Percentiles rank a stretch among this genome's conserved stretches.
Evolutionary conservation across 108 stramenopile species (phyloP).

Genomic region (Craspedostauros australis): DNA sequence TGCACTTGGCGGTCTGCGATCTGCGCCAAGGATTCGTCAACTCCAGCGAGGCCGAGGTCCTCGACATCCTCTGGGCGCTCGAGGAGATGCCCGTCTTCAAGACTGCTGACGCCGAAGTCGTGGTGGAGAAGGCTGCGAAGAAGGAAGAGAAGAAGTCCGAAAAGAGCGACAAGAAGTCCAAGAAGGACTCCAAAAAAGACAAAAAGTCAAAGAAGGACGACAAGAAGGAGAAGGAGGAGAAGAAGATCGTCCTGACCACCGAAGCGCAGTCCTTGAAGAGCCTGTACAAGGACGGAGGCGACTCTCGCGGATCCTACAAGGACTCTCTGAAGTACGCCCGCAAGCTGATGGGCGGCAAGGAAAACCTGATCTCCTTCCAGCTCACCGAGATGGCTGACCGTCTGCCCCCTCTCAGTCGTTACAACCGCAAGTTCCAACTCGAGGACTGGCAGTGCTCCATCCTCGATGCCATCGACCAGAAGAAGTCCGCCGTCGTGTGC

Average conservation of each 20-base stretch:
- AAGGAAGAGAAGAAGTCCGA: conserved; percentile 79
- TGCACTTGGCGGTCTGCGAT: conserved; percentile 73
- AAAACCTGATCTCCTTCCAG: conserved; percentile 88
- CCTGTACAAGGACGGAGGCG: conserved; percentile 82
- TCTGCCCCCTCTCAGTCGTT: conserved; percentile 94
- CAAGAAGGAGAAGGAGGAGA: conserved; percentile 52
- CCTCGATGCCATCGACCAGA: conserved; percentile 85
- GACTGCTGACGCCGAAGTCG: conserved; percentile 61
- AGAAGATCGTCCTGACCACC: conserved; percentile 60
- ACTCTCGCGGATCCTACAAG: conserved; percentile 74
- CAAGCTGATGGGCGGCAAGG: conserved; percentile 83
- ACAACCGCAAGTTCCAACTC: conserved; percentile 89
- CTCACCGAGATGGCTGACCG: conserved; percentile 95
- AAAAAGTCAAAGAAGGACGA: conserved; percentile 70
- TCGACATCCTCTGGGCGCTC: conserved; percentile 95
- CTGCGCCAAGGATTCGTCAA: conserved; percentile 62
- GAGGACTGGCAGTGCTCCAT: conserved; percentile 98
- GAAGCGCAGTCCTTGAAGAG: conserved; percentile 69
- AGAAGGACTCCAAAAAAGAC: conserved; percentile 65
- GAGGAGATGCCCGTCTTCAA: conserved; percentile 87
- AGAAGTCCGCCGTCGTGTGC: conserved; percentile 92
- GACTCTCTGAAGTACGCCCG: conserved; percentile 91
- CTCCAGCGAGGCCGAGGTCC: conserved; percentile 78
- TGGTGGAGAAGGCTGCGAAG: conserved; percentile 75
- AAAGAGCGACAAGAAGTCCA: conserved; percentile 74